Base-by-base conservation (phyloP, 2,329 filamentous ascomycete species). In the Fusarium buharicum region DNA sequence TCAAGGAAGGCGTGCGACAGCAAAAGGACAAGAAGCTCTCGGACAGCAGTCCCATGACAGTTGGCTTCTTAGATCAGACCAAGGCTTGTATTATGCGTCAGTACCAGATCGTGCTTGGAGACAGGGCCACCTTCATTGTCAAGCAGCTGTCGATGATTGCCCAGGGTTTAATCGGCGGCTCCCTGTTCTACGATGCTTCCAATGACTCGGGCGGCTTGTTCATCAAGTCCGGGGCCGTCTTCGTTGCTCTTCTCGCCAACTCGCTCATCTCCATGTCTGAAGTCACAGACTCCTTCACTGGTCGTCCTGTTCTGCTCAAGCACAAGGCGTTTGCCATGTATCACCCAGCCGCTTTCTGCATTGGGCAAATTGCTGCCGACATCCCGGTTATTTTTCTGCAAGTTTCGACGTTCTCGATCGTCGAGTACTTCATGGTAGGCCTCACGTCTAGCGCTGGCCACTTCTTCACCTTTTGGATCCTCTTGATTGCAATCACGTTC, bases 121-220 rank as follows among this genome's bases (percentile, higher is more conserved):
- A 90, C 72, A 88, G 86, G 64, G 78, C 83, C 0, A 87, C 85
- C 0, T 85, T 89, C 34, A 64, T 87, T 59, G 86, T 89, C 74
- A 88, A 87, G 69, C 86, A 89, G 64, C 73, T 79, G 6, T 81
- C 82, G 0, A 86, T 83, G 2, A 68, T 90, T 8, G 66, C 80
- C 0, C 85, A 89, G 66, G 86, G 87, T 0, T 73, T 91, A 6
- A 84, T 90, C 54, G 79, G 82, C 2, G 88, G 87, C 7, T 90
- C 87, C 0, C 78, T 90, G 4, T 91, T 91, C 74, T 91, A 90
- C 74, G 81, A 87, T 51, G 84, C 87, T 0, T 82, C 86, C 0
- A 56, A 76, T 20, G 85, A 82, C 45, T 84, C 86, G 0, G 78
- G 74, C 1, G 88, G 88, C 9, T 74, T 91, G 0, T 90, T 90